A percentile compares a stretch with the other conserved stretches of the same genome.
phyloP scores from a whole-genome alignment of 1,284 basidiomycete species.

The Mycena sp. region DNA sequence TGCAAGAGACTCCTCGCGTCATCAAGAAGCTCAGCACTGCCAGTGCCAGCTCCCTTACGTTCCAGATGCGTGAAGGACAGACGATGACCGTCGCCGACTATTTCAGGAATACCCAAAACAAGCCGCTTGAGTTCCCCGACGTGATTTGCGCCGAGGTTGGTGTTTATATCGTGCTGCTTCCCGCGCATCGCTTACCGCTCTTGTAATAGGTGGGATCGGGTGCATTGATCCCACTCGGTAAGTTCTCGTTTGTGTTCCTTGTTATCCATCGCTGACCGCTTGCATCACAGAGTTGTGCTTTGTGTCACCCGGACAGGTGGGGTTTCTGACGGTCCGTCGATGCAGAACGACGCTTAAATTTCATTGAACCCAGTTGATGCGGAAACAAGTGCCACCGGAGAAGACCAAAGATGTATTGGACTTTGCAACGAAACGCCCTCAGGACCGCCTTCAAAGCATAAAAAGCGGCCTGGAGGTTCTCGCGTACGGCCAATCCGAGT shows the following conservation, averaged over 20 bases:
- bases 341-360: background rate
- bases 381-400: slow-evolving; percentile 77
- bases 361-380: slow-evolving; percentile 56
- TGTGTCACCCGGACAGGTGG: slow-evolving; percentile 68
- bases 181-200: slow-evolving; percentile 32
- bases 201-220: slow-evolving; percentile 39
- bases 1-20: slow-evolving; percentile 52
- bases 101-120: slow-evolving; percentile 60
- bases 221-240: slow-evolving; percentile 52
- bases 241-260: background rate
- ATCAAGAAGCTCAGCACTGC: slow-evolving; percentile 63
- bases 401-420: slow-evolving; percentile 73
- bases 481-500: slow-evolving; percentile 77
- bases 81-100: slow-evolving; percentile 69
- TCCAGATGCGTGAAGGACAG: slow-evolving; percentile 62
- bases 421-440: slow-evolving; percentile 76
- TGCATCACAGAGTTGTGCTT: slow-evolving; percentile 60
- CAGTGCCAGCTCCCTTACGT: slow-evolving; percentile 60
- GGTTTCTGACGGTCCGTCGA: background rate
- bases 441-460: slow-evolving; percentile 58
- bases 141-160: slow-evolving; percentile 71
- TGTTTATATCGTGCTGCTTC: slow-evolving; percentile 14
- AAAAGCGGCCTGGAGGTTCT: slow-evolving; percentile 65
- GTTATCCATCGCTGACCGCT: background rate
- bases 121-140: slow-evolving; percentile 62